Evolutionary conservation across 1,139 yeast species (phyloP).

Genomic region (Geotrichum klebahnii): DNA sequence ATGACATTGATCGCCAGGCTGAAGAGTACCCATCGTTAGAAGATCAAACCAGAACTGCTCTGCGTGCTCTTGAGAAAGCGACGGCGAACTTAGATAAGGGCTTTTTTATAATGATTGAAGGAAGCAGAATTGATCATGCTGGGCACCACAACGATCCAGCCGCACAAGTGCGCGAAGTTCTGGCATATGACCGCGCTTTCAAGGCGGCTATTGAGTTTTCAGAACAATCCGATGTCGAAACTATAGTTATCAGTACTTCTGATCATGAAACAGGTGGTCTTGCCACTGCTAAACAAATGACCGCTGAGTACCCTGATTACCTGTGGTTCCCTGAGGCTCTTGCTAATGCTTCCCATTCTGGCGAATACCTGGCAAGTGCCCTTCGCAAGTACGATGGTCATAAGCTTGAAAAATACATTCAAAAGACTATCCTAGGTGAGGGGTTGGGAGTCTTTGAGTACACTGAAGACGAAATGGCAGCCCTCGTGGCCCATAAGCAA

Average conservation of each 20-base stretch:
- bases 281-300: slow-evolving; percentile 67
- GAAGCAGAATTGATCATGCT: slow-evolving; percentile 87
- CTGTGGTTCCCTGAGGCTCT: slow-evolving; percentile 75
- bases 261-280: slow-evolving; percentile 94
- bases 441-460: slow-evolving; percentile 61
- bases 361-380: slow-evolving; percentile 55
- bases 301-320: slow-evolving; percentile 57
- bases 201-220: slow-evolving; percentile 64
- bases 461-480: slow-evolving; percentile 47
- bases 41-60: slow-evolving; percentile 67
- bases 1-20: slow-evolving; percentile 66
- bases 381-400: slow-evolving; percentile 38
- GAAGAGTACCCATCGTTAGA: slow-evolving; percentile 63
- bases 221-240: slow-evolving; percentile 59
- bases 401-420: slow-evolving; percentile 45
- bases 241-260: slow-evolving; percentile 70
- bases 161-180: slow-evolving; percentile 74
- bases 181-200: slow-evolving; percentile 74
- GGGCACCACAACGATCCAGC: slow-evolving; percentile 88
- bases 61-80: slow-evolving; percentile 59
- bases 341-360: slow-evolving; percentile 62
- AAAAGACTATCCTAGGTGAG: slow-evolving; percentile 48
- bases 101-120: slow-evolving; percentile 76
- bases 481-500: slow-evolving; percentile 30
- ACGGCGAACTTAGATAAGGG: slow-evolving; percentile 68